Evolutionary conservation across 495 filamentous ascomycete genomes (phyloP), one percentile per base, ranked within the genome.

Genomic region (Neurospora tetraspora): DNA sequence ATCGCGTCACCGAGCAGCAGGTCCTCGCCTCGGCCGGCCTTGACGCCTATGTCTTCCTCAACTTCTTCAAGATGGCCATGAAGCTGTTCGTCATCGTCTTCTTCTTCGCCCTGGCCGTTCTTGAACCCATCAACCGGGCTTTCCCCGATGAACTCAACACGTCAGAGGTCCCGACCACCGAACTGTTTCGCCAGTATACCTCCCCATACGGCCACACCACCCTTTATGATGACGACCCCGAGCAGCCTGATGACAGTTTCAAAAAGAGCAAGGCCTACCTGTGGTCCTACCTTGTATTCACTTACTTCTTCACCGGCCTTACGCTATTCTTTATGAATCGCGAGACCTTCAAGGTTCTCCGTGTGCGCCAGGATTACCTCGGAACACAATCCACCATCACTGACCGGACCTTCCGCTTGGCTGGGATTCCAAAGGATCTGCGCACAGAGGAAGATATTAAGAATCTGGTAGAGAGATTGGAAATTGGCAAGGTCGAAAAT

Each of bases 41-140:
- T 65, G 96, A 99, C 83, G 96, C 96, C 70, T 99, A 91, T 81
- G 96, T 97, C 74, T 97, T 98, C 76, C 86, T 99, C 14, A 88
- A 90, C 31, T 98, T 98, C 83, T 97, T 98, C 83, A 93, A 94
- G 78, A 94, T 97, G 87, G 90, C 96, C 20, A 92, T 94, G 69
- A 91, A 92, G 75, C 91, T 98, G 74, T 89, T 98, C 39, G 81
- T 86, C 10, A 83, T 91, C 47, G 89, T 96, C 70, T 89, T 97
- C 69, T 86, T 97, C 79, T 91, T 97, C 78, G 90, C 94, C 53
- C 83, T 90, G 23, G 85, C 88, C 3, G 88, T 99, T 4, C 91
- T 99, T 73, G 89, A 91, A 61, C 96, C 96, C 2, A 89, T 98
- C 36, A 94, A 98, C 78, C 89, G 88, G 47, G 88, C 87, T 69